Conservation (phyloP, 164 flowering plant genomes). For the Piper longum region DNA sequence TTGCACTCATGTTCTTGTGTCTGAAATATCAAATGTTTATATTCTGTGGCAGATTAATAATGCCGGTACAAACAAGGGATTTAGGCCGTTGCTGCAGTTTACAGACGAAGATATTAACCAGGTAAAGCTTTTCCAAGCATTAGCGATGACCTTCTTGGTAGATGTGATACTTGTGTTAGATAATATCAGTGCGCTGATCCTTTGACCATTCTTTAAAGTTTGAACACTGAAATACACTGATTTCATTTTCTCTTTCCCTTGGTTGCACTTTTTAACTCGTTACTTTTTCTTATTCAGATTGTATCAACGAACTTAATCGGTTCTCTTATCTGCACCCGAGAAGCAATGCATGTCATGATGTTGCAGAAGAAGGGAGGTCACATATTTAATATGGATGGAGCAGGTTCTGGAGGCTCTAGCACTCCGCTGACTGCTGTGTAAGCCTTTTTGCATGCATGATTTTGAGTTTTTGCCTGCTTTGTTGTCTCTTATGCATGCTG, state of each 20-base stretch:
- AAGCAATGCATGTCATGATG: constrained; percentile 70
- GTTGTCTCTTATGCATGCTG: background rate
- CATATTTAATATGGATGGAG: constrained; percentile 98
- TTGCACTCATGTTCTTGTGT: background rate
- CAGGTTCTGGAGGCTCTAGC: constrained; percentile 98
- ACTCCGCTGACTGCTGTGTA: constrained; percentile 98
- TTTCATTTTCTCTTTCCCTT: background rate
- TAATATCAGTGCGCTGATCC: background rate
- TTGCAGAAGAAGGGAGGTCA: constrained; percentile 66
- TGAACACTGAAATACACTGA: background rate
- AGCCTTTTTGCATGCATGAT: constrained; percentile 15
- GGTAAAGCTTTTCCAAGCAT: constrained; percentile 22
- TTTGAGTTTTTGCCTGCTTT: too few species aligned
- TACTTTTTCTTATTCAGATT: constrained; percentile 32
- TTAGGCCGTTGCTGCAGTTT: constrained; percentile 79
- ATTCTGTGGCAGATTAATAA: constrained; percentile 62
- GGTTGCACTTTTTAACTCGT: background rate
- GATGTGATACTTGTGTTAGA: background rate
- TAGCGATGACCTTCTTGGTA: background rate
- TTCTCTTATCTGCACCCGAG: constrained; percentile 81
- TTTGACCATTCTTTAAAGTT: too few species aligned
- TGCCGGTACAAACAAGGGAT: constrained; percentile 94
- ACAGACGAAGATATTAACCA: constrained; percentile 78
- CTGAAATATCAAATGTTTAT: constrained; percentile 6
- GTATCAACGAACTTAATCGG: constrained; percentile 92